A percentile compares a stretch with the other conserved stretches of the same genome.
Evolutionary conservation across 352 stramenopile species (phyloP).

Genomic region (Pythium guiyangense): DNA sequence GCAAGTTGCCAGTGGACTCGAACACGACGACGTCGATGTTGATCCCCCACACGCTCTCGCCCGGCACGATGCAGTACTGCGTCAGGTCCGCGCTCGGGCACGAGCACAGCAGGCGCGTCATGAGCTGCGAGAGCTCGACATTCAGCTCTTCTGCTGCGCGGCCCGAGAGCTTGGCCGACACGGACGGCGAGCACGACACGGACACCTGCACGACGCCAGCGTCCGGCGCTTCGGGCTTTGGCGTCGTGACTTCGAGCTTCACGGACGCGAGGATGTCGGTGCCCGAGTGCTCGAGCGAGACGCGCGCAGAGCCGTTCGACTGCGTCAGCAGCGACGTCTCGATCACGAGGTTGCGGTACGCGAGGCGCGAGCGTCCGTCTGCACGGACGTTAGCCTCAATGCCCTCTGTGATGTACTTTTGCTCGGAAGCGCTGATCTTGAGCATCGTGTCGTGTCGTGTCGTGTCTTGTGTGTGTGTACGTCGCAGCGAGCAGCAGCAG

Average conservation of each 20-base stretch:
- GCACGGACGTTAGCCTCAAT: constrained; percentile 67
- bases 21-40: constrained; percentile 78
- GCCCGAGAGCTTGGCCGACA: constrained; percentile 68
- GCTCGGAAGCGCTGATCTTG: constrained; percentile 73
- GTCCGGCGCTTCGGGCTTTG: constrained; percentile 37
- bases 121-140: constrained; percentile 71
- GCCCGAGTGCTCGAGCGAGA: constrained; percentile 54
- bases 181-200: constrained; percentile 66
- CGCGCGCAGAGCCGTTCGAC: constrained; percentile 73
- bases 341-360: constrained; percentile 53
- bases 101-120: constrained; percentile 62
- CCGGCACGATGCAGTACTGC: constrained; percentile 62
- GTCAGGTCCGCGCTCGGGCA: constrained; percentile 46
- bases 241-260: constrained; percentile 65
- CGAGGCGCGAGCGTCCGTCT: constrained; percentile 58
- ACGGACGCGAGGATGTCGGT: constrained; percentile 77
- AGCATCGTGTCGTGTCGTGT: constrained; percentile 40
- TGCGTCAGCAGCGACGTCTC: constrained; percentile 72
- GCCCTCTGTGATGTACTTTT: constrained; percentile 65
- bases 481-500: too few relatives aligned
- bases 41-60: constrained; percentile 70
- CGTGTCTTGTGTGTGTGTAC: neutral
- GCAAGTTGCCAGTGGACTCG: constrained; percentile 70
- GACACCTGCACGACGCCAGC: constrained; percentile 46
- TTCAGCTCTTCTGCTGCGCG: constrained; percentile 73